phyloP scores from a whole-genome alignment of 805 yeast genomes.

The Candida namnaoensis region DNA sequence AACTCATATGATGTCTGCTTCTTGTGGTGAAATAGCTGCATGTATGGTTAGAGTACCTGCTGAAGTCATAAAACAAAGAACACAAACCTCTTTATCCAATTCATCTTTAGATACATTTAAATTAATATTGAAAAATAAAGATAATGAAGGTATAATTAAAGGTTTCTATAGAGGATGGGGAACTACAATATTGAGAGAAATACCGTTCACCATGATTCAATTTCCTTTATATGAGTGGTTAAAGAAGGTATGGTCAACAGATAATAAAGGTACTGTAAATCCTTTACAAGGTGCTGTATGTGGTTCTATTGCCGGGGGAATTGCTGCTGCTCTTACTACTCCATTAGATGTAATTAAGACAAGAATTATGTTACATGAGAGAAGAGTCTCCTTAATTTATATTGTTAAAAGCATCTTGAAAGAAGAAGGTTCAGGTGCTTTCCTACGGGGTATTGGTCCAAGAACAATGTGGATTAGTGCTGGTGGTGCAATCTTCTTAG shows the following conservation, averaged over 20 bases:
- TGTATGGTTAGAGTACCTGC: constrained; percentile 95
- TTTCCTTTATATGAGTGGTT: constrained; percentile 88
- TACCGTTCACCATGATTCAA: constrained; percentile 93
- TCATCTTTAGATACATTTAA: constrained; percentile 63
- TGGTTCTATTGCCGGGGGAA: constrained; percentile 76
- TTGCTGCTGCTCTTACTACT: constrained; percentile 76
- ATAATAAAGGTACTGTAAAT: constrained; percentile 32
- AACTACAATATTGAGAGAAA: constrained; percentile 88
- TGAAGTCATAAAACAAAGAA: constrained; percentile 90
- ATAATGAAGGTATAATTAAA: constrained; percentile 69
- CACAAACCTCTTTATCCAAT: constrained; percentile 58
- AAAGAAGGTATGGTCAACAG: constrained; percentile 50
- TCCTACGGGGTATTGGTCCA: constrained; percentile 85
- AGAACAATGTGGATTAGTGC: constrained; percentile 96
- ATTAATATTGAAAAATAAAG: constrained; percentile 48
- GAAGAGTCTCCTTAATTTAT: constrained; percentile 32
- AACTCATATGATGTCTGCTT: constrained; percentile 83
- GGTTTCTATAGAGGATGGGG: constrained; percentile 93
- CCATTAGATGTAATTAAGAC: constrained; percentile 78
- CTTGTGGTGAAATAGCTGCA: constrained; percentile 87
- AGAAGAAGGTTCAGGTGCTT: constrained; percentile 70
- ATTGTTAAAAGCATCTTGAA: constrained; percentile 44
- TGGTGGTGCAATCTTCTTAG: constrained; percentile 96
- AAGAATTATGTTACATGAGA: constrained; percentile 69
- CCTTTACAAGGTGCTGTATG: constrained; percentile 77